These are phyloP conservation scores for Turnera subulata DNA, from an alignment of 345 rosid genomes.

Conservation along the genomic window DNA sequence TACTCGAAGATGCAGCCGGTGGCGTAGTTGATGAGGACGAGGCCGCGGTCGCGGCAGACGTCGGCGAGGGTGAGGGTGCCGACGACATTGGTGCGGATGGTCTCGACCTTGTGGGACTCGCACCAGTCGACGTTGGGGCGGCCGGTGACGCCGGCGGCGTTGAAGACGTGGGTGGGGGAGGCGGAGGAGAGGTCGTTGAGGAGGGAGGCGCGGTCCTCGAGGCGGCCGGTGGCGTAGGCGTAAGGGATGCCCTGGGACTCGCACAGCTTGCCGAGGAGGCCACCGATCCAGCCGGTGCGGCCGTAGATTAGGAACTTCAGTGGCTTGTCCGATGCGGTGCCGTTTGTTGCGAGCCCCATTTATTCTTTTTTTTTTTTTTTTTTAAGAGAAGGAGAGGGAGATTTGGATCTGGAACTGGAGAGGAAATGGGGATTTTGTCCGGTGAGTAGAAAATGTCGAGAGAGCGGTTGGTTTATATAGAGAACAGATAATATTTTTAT, in stretches of 20 bases:
- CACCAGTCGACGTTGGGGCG: constrained; percentile 97
- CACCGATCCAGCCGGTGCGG: constrained; percentile 92
- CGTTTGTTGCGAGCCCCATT: constrained; percentile 59
- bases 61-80: constrained; percentile 89
- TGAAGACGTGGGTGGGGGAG: constrained; percentile 80
- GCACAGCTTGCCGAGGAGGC: constrained; percentile 73
- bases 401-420: background rate
- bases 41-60: constrained; percentile 65
- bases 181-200: constrained; percentile 54
- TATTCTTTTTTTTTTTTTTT: background rate
- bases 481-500: no score
- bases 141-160: constrained; percentile 95
- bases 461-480: no score
- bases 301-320: constrained; percentile 86
- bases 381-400: no score
- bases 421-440: background rate
- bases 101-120: constrained; percentile 89
- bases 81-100: constrained; percentile 75
- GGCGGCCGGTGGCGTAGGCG: constrained; percentile 78
- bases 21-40: constrained; percentile 70
- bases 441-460: no score
- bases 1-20: constrained; percentile 93
- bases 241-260: constrained; percentile 53
- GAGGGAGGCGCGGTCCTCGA: constrained; percentile 66
- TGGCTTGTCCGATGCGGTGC: constrained; percentile 29